A percentile compares a stretch with the other conserved stretches of the same genome.
phyloP scores from a whole-genome alignment of 2,329 filamentous ascomycete species.

The Phialophora expanda region DNA sequence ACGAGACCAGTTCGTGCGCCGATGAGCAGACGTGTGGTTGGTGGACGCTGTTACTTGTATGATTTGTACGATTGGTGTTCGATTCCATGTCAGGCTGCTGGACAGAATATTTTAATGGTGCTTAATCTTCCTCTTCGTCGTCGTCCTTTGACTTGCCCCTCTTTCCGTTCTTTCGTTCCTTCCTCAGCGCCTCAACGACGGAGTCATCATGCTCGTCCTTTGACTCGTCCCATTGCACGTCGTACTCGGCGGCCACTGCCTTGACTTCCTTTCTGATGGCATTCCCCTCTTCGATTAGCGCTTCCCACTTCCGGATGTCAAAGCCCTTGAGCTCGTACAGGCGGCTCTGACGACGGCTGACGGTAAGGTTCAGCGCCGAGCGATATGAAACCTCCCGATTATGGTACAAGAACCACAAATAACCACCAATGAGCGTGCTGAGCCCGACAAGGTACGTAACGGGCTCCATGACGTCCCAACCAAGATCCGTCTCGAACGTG shows the following conservation, averaged over 20 bases:
- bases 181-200: slow-evolving; percentile 59
- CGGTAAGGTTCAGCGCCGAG: slow-evolving; percentile 83
- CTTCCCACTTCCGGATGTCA: slow-evolving; percentile 77
- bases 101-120: slow-evolving; percentile 27
- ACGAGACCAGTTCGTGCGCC: slow-evolving; percentile 34
- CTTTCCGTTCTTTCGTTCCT: slow-evolving; percentile 53
- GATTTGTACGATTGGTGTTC: slow-evolving; percentile 23
- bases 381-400: slow-evolving; percentile 88
- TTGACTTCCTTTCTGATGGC: slow-evolving; percentile 77
- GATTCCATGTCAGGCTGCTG: slow-evolving; percentile 21
- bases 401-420: slow-evolving; percentile 92
- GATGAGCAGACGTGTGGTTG: slow-evolving; percentile 21
- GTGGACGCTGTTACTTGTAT: slow-evolving; percentile 21
- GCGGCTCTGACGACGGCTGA: slow-evolving; percentile 75
- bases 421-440: slow-evolving; percentile 83
- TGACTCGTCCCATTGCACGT: slow-evolving; percentile 85
- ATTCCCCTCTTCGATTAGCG: slow-evolving; percentile 79
- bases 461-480: slow-evolving; percentile 73
- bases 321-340: slow-evolving; percentile 79
- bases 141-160: slow-evolving; percentile 44
- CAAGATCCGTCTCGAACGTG: slow-evolving; percentile 73
- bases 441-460: slow-evolving; percentile 72
- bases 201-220: slow-evolving; percentile 71
- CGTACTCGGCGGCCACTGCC: slow-evolving; percentile 80
- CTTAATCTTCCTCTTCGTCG: slow-evolving; percentile 44